These are phyloP conservation scores for Chaetoceros muelleri DNA, from an alignment of 108 stramenopile genomes.

Conservation along the genomic window DNA sequence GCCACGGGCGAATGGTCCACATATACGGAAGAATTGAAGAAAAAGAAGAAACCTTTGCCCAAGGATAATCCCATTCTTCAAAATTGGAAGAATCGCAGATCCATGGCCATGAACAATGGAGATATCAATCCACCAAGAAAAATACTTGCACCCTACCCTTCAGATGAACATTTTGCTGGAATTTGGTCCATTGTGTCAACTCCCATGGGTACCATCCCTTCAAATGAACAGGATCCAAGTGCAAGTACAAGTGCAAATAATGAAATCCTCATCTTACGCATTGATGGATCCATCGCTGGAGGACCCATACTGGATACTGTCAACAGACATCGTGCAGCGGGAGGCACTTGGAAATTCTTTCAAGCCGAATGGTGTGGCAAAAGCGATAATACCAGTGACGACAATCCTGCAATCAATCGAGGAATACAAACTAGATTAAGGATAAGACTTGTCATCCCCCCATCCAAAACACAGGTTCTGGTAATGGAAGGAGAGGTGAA, in stretches of 20 bases:
- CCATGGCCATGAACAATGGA: constrained; percentile 15
- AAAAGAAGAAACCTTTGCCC: not conserved
- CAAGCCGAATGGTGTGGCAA: constrained; percentile 16
- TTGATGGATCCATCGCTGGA: constrained; percentile 66
- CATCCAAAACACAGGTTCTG: constrained; percentile 55
- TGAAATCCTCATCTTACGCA: constrained; percentile 44
- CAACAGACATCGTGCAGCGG: constrained; percentile 58
- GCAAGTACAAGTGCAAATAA: constrained; percentile 38
- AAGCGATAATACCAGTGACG: constrained; percentile 12
- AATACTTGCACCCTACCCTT: constrained; percentile 49
- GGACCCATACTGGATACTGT: constrained; percentile 64
- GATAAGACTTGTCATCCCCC: constrained; percentile 68
- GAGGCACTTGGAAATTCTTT: constrained; percentile 71
- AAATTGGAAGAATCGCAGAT: constrained; percentile 29
- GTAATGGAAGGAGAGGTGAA: constrained; percentile 63
- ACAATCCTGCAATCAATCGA: constrained; percentile 4
- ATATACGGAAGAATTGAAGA: too few relatives aligned
- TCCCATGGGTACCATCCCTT: constrained; percentile 37
- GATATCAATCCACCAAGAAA: constrained; percentile 10
- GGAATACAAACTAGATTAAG: constrained; percentile 46
- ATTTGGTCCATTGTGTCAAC: constrained; percentile 58
- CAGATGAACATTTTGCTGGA: constrained; percentile 55
- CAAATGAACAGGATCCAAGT: constrained; percentile 3
- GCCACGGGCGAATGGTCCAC: not conserved
- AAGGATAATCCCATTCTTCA: constrained; percentile 69